phyloP scores from a whole-genome alignment of 2,329 filamentous ascomycete genomes.

The Cryphonectria nitschkei region DNA sequence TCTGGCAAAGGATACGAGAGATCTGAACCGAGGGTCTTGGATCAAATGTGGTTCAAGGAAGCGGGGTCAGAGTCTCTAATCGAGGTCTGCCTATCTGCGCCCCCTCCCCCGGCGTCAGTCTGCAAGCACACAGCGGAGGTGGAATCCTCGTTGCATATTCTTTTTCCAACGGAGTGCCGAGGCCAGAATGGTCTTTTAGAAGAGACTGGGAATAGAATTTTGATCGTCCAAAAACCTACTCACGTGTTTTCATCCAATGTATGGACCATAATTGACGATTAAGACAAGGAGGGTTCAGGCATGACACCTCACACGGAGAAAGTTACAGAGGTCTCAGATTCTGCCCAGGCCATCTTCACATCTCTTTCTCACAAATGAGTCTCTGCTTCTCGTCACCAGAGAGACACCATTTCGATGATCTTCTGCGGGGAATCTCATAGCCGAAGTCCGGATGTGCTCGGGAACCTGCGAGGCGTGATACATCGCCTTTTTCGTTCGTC shows the following conservation, averaged over 20 bases:
- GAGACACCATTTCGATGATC: not conserved
- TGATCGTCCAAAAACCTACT: conserved; percentile 7
- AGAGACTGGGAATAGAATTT: conserved; percentile 25
- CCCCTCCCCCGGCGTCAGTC: not conserved
- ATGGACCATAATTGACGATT: not conserved
- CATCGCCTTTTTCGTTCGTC: not conserved
- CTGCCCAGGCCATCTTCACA: not conserved
- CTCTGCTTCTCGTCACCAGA: not conserved
- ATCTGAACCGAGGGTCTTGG: not conserved
- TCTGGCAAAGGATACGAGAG: conserved; percentile 5
- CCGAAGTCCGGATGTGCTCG: not conserved
- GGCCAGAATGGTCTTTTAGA: conserved; percentile 26
- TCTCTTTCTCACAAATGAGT: not conserved
- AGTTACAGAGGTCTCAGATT: not conserved
- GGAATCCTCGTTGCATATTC: conserved; percentile 11
- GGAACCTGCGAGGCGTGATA: not conserved
- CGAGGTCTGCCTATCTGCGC: conserved; percentile 10
- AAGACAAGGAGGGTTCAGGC: too few relatives aligned
- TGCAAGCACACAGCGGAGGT: conserved; percentile 20
- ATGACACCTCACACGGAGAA: too few relatives aligned
- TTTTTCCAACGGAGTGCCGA: conserved; percentile 18
- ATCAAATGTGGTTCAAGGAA: conserved; percentile 13
- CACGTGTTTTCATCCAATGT: not conserved
- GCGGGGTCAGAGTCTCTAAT: not conserved
- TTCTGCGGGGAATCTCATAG: not conserved